These are phyloP conservation scores for Dendrobium officinale DNA, from an alignment of 106 monocot species.

Conservation along the genomic window DNA sequence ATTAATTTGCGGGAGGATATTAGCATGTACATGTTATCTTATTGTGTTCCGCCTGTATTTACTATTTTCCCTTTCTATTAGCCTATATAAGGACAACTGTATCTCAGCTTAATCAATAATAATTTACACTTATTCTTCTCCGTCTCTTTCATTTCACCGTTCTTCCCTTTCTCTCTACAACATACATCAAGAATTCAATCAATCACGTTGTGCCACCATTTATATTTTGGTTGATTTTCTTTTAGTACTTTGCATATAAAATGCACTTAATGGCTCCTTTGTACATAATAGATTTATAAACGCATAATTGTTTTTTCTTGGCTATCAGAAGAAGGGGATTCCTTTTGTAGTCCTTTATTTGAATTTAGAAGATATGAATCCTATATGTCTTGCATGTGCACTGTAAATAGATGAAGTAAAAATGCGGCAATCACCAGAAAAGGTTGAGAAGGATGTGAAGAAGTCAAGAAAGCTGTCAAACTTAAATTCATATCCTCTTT, in stretches of 20 bases:
- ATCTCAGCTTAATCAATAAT: too few relatives aligned
- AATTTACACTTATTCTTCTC: too few relatives aligned
- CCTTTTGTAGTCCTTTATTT: neutral
- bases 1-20: too few relatives aligned
- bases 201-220: too few relatives aligned
- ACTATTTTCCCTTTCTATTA: too few relatives aligned
- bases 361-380: neutral
- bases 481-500: neutral
- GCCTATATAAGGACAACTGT: too few relatives aligned
- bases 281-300: neutral
- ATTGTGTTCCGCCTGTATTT: too few relatives aligned
- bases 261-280: neutral
- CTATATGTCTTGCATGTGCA: neutral
- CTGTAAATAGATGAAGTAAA: slow-evolving; percentile 26
- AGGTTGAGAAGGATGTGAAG: slow-evolving; percentile 22
- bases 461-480: slow-evolving; percentile 17
- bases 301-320: neutral
- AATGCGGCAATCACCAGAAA: slow-evolving; percentile 16
- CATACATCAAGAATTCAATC: too few relatives aligned
- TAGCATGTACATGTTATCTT: too few relatives aligned
- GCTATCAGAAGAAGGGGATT: too few relatives aligned
- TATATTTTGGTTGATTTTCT: neutral
- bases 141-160: too few relatives aligned
- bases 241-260: neutral
- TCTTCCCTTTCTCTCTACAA: too few relatives aligned